phyloP scores from a whole-genome alignment of 192 early-diverging fungal genomes.

The Piromyces sp. region DNA sequence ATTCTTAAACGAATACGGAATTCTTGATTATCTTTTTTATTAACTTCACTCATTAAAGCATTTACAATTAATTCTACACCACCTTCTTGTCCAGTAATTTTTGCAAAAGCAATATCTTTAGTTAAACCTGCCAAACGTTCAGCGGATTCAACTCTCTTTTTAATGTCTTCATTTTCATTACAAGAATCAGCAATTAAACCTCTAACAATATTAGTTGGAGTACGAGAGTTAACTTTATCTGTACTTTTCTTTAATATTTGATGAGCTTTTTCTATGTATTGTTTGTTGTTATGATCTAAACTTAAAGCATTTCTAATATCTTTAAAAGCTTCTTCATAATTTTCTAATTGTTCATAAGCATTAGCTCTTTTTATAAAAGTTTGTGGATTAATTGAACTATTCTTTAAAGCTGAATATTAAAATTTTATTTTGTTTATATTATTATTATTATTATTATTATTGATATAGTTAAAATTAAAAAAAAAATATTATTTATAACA shows the following conservation, averaged over 20 bases:
- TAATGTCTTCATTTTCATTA: background rate
- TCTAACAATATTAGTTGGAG: background rate
- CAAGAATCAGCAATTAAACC: background rate
- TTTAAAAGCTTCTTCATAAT: constrained; percentile 8
- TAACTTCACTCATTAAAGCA: background rate
- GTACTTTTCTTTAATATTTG: constrained; percentile 3
- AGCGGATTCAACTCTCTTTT: constrained; percentile 8
- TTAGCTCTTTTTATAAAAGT: constrained; percentile 6
- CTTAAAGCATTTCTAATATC: constrained; percentile 7
- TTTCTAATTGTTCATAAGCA: constrained; percentile 1
- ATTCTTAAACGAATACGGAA: background rate
- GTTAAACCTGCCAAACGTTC: constrained; percentile 5
- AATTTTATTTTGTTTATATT: too few relatives aligned
- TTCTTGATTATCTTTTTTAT: background rate
- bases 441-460: too few relatives aligned
- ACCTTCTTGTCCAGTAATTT: background rate
- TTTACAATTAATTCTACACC: background rate
- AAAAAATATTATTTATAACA: too few relatives aligned
- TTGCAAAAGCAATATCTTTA: background rate
- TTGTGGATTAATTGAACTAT: background rate
- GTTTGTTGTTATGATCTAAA: constrained; percentile 6
- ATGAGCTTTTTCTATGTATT: constrained; percentile 7
- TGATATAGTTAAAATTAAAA: too few relatives aligned
- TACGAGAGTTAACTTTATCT: background rate
- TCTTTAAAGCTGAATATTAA: background rate